These are phyloP conservation scores for Amanita phalloides DNA, from an alignment of 768 basidiomycete species.

Conservation along the genomic window DNA sequence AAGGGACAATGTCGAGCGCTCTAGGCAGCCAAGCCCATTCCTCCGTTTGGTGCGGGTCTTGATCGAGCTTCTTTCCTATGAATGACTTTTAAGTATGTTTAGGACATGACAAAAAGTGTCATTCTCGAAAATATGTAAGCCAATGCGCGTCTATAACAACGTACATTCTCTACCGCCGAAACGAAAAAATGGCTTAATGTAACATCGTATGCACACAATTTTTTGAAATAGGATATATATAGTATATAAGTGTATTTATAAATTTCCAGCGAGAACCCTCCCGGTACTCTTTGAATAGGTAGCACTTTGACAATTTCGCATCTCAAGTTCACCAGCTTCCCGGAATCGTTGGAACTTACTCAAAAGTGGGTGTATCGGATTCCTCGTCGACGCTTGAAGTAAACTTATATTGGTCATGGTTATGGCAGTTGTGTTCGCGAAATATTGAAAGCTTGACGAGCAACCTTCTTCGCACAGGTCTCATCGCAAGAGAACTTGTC, in stretches of 20 bases:
- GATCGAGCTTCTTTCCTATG: background rate
- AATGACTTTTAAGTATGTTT: background rate
- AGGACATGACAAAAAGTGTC: background rate
- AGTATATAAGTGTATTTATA: background rate
- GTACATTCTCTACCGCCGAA: background rate
- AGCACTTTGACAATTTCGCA: background rate
- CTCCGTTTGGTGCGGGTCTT: background rate
- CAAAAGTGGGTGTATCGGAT: background rate
- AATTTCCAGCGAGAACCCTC: background rate
- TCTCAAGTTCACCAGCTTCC: background rate
- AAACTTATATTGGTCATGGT: background rate
- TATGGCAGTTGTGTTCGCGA: constrained; percentile 20
- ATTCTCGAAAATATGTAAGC: background rate
- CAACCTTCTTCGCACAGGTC: constrained; percentile 27
- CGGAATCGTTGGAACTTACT: background rate
- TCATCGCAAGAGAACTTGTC: constrained; percentile 50
- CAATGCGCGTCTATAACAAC: background rate
- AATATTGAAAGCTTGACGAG: constrained; percentile 16
- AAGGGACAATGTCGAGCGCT: background rate
- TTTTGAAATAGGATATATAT: background rate
- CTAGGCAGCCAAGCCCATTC: background rate
- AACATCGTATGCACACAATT: background rate
- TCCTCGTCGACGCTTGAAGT: background rate
- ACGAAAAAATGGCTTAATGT: background rate
- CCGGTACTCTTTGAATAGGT: background rate